A percentile compares a stretch with the other conserved stretches of the same genome.
phyloP scores from a whole-genome alignment of 129 eudicot species.

The Sambucus nigra region DNA sequence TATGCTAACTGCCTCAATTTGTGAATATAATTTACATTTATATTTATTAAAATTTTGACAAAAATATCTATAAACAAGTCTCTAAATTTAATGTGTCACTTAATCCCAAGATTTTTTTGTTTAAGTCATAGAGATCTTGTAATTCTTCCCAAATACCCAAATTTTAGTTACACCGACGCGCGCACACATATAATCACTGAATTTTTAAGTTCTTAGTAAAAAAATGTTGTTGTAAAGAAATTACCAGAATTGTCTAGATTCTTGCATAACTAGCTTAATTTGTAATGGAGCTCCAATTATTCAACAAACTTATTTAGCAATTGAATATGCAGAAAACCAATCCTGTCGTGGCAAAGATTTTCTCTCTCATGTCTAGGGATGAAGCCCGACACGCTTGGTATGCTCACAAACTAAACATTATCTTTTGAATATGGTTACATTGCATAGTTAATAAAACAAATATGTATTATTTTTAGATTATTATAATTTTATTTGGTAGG shows the following conservation, averaged over 20 bases:
- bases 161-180: too few species aligned
- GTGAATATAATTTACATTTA: too few species aligned
- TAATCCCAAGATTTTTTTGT: too few species aligned
- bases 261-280: neutral
- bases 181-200: too few species aligned
- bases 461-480: too few species aligned
- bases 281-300: neutral
- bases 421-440: neutral
- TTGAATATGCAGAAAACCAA: conserved; percentile 81
- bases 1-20: too few species aligned
- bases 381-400: conserved; percentile 99
- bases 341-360: conserved; percentile 97
- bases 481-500: conserved; percentile 29
- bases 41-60: too few species aligned
- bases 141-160: too few species aligned
- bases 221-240: neutral
- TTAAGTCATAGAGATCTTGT: too few species aligned
- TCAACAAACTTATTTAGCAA: neutral
- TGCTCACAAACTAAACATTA: conserved; percentile 3
- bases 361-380: conserved; percentile 99
- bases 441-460: neutral
- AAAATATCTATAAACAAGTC: too few species aligned
- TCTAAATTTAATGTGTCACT: too few species aligned
- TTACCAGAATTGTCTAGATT: neutral
- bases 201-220: neutral